Conservation (phyloP, 306 rosid species). For the Coriaria nepalensis region DNA sequence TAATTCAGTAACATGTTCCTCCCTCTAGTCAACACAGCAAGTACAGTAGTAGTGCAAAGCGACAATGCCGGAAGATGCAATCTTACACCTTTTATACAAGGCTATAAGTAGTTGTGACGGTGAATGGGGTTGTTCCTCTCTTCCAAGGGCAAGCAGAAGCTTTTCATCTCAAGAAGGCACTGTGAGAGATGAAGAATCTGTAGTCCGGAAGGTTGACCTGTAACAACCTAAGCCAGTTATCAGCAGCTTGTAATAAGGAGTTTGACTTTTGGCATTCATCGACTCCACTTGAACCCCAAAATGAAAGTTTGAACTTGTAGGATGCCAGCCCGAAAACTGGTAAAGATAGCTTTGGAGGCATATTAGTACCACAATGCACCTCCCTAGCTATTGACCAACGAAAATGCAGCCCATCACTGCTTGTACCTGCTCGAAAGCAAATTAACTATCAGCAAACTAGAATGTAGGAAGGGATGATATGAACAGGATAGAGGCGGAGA, state of each 20-base stretch:
- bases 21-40: no score
- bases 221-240: constrained; percentile 52
- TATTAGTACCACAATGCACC: constrained; percentile 17
- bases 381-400: constrained; percentile 33
- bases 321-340: constrained; percentile 74
- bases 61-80: no score
- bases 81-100: no score
- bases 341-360: constrained; percentile 38
- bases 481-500: background rate
- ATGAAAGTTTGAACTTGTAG: constrained; percentile 53
- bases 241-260: constrained; percentile 56
- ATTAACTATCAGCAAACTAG: constrained; percentile 2
- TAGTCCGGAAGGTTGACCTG: constrained; percentile 70
- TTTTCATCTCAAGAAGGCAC: constrained; percentile 34
- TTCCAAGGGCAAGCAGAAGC: background rate
- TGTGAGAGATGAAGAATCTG: constrained; percentile 44
- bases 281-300: constrained; percentile 57
- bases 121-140: no score
- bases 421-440: constrained; percentile 43
- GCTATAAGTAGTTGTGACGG: no score
- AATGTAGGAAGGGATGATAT: background rate
- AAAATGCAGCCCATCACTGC: constrained; percentile 33
- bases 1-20: no score
- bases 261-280: constrained; percentile 46
- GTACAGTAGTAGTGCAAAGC: no score